Base-by-base conservation (phyloP, 768 basidiomycete genomes). In the Exidia glandulosa region DNA sequence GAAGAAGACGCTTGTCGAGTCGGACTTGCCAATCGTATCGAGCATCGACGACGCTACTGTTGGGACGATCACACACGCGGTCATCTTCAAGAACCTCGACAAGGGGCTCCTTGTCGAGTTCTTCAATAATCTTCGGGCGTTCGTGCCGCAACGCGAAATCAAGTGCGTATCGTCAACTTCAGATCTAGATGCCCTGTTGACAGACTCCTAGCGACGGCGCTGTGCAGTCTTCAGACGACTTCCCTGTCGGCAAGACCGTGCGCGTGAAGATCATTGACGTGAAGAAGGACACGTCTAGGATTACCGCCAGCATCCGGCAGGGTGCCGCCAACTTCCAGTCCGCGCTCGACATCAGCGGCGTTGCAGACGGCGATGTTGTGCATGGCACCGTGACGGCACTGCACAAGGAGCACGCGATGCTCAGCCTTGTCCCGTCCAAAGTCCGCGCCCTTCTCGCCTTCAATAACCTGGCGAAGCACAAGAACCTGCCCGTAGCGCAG, bases 1-100 rank as follows among this genome's bases (percentile, higher is more conserved):
- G 23, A 98, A 97, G 76, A 94, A 90, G 75, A 84, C 88, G 1
- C 76, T 99, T 14, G 69, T 98, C 32, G 87, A 92, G 30, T 91
- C 94, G 1, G 78, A 80, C 1, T 73, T 92, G 2, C 88, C 89
- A 2, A 76, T 90, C 54, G 67, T 95, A 36, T 71, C 86, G 1
- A 77, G 72, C 16, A 68, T 86, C 58, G 85, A 85, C 34, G 87
- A 91, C 59, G 84, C 82, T 34, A 77, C 81, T 66, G 75, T 81
- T 5, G 94, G 94, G 3, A 68, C 81, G 36, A 74, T 95, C 29
- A 81, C 88, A 0, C 83, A 94, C 68, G 94, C 85, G 2, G 88
- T 91, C 2, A 79, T 99, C 54, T 87, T 85, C 76, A 90, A 86
- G 69, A 76, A 90, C n/a, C 75, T 83, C 33, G 88, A 90, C 16